Percentiles rank a stretch among this genome's conserved stretches.
These are phyloP conservation scores for Sporobolomyces pararoseus DNA, from an alignment of 768 basidiomycete species.

Conservation along the genomic window DNA sequence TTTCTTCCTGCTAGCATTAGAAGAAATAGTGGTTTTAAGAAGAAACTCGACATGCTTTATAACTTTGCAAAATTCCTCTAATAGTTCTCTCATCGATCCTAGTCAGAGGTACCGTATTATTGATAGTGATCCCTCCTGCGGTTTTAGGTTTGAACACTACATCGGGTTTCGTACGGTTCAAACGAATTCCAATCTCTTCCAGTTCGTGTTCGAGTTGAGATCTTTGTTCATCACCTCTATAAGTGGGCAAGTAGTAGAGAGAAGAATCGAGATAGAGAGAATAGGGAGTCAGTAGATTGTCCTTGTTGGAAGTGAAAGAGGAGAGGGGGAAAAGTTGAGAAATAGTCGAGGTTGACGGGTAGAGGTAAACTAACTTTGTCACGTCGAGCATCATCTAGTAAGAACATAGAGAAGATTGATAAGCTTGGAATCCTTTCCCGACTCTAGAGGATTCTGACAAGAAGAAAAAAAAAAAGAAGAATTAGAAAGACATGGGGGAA, in stretches of 20 bases:
- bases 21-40: too few species aligned
- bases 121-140: slow-evolving; percentile 57
- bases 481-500: too few species aligned
- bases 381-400: slow-evolving; percentile 75
- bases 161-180: slow-evolving; percentile 87
- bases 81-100: slow-evolving; percentile 94
- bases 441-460: too few species aligned
- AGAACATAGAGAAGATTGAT: not conserved
- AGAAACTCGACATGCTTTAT: slow-evolving; percentile 29
- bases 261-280: not conserved
- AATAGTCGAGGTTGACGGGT: slow-evolving; percentile 41
- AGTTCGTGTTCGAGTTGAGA: slow-evolving; percentile 83
- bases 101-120: slow-evolving; percentile 86
- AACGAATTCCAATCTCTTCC: slow-evolving; percentile 90
- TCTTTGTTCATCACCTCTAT: slow-evolving; percentile 70
- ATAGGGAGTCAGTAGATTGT: too few species aligned
- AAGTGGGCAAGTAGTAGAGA: not conserved
- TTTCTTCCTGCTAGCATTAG: not conserved
- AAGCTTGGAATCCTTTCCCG: too few species aligned
- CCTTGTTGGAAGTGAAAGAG: not conserved
- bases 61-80: slow-evolving; percentile 81
- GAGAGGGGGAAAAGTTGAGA: not conserved
- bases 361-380: too few species aligned
- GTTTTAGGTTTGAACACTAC: slow-evolving; percentile 82
- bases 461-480: too few species aligned